Conservation (phyloP, 371 early-diverging fungal species). For the Choanephora cucurbitarum region DNA sequence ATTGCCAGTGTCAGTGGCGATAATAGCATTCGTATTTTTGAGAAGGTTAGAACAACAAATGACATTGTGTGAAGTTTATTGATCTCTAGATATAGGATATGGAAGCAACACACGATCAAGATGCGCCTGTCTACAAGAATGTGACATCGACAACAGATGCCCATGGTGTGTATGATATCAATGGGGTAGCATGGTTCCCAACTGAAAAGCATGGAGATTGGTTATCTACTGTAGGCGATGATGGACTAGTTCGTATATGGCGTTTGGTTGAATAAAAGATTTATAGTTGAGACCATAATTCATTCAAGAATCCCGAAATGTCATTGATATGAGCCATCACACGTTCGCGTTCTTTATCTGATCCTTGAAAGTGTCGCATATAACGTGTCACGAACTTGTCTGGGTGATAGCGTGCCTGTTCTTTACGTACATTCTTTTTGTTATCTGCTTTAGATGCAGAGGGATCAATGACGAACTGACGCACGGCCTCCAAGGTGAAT, state of each 20-base stretch:
- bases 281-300: constrained; percentile 28
- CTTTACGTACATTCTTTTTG: constrained; percentile 41
- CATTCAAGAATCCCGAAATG: constrained; percentile 46
- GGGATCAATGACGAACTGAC: constrained; percentile 24
- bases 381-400: constrained; percentile 48
- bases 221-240: constrained; percentile 89
- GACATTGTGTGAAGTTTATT: neutral
- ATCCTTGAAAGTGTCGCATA: constrained; percentile 28
- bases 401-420: constrained; percentile 48
- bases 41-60: constrained; percentile 28
- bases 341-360: constrained; percentile 28
- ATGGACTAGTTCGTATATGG: constrained; percentile 85
- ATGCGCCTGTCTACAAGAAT: constrained; percentile 36
- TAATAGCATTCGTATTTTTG: constrained; percentile 74
- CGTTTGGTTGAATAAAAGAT: constrained; percentile 29
- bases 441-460: constrained; percentile 12
- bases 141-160: constrained; percentile 56
- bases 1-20: constrained; percentile 89
- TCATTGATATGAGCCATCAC: constrained; percentile 32
- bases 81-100: constrained; percentile 10
- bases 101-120: constrained; percentile 24
- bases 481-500: constrained; percentile 18
- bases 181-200: constrained; percentile 88
- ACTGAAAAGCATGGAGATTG: constrained; percentile 58
- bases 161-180: constrained; percentile 86